phyloP scores from a whole-genome alignment of 306 rosid species.

The Vigna unguiculata region DNA sequence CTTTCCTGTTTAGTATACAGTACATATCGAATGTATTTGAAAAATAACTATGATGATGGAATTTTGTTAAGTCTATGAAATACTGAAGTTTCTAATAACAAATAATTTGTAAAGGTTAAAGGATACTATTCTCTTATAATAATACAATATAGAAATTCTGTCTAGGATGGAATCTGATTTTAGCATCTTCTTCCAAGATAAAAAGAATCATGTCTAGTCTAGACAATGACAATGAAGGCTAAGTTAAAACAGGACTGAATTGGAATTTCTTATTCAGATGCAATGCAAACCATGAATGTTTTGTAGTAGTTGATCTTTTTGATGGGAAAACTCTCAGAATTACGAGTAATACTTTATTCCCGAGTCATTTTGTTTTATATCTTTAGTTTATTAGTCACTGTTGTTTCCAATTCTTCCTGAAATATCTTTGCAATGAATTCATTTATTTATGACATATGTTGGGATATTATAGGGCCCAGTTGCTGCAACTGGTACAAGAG shows the following conservation, averaged over 20 bases:
- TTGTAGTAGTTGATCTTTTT: constrained; percentile 28
- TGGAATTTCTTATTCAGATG: constrained; percentile 28
- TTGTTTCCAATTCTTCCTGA: constrained; percentile 35
- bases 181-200: constrained; percentile 19
- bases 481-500: constrained; percentile 90
- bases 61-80: constrained; percentile 32
- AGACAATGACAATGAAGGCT: constrained; percentile 27
- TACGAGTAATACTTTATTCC: constrained; percentile 25
- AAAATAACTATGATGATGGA: constrained; percentile 29
- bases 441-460: constrained; percentile 39
- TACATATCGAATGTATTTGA: constrained; percentile 4
- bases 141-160: constrained; percentile 12
- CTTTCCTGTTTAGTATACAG: constrained; percentile 15
- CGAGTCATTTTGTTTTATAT: constrained; percentile 13
- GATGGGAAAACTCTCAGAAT: constrained; percentile 22
- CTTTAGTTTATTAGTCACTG: constrained; percentile 21
- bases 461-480: constrained; percentile 75
- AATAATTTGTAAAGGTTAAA: constrained; percentile 3
- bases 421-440: constrained; percentile 29
- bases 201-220: constrained; percentile 21
- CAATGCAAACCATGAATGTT: constrained; percentile 39
- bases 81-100: background rate
- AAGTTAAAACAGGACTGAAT: constrained; percentile 16
- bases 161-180: constrained; percentile 24
- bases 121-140: background rate